Evolutionary conservation across 2,329 filamentous ascomycete species (phyloP), one percentile per base, ranked within the genome.

Genomic region (Colletotrichum tabaci): DNA sequence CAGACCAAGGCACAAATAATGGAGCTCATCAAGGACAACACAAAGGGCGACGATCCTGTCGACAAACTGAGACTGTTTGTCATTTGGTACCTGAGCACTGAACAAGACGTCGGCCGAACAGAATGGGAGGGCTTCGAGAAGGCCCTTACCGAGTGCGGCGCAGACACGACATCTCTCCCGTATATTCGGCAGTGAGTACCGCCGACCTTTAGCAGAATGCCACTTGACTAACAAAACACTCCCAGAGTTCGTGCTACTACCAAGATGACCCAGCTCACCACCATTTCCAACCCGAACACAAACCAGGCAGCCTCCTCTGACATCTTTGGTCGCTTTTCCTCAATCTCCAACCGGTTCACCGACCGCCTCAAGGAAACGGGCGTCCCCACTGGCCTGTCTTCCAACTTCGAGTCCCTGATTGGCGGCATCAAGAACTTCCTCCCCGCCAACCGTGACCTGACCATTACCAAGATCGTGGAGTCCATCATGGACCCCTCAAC

Each of bases 341-440:
- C 93, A 53, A 93, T 99, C 74, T 96, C 94, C 13, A 96, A 93
- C 53, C 93, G 96, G 49, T 90, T 99, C 5, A 98, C 96, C 9
- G 95, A 98, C 82, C 93, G 95, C 30, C 92, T 99, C 80, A 97
- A 98, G 80, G 96, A 98, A 75, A 95, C 94, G 5, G 90, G 90
- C 42, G 94, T 97, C 21, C 90, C 96, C 1, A 88, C 88, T 8
- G 87, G 87, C 70, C 83, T 91, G 12, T 88, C 88, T 1, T 91
- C 91, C 65, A 98, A 98, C 80, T 94, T 99, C 78, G 96, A 98
- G 81, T 96, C 93, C 40, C 89, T 99, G 53, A 95, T 98, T 73
- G 96, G 94, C 7, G 96, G 96, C 53, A 96, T 99, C 79, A 99
- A 98, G 84, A 98, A 98, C 83, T 97, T 99, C 83, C 85, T 99